These are phyloP conservation scores for Pulveroboletus sp. DNA, from an alignment of 768 basidiomycete species.

Conservation along the genomic window DNA sequence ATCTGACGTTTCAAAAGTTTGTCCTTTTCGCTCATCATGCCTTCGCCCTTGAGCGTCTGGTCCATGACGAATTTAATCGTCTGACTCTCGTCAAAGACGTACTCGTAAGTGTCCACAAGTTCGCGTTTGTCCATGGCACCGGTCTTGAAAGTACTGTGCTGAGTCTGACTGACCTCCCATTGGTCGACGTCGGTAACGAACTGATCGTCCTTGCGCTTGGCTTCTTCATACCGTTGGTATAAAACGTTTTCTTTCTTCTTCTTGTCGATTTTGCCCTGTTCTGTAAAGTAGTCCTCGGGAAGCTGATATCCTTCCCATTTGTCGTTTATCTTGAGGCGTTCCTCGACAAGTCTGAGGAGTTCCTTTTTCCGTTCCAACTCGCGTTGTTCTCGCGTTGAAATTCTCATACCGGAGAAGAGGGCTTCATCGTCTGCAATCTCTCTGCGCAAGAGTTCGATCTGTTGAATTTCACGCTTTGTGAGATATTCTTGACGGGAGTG, in stretches of 20 bases:
- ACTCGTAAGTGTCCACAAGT: conserved; percentile 86
- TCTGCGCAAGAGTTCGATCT: conserved; percentile 86
- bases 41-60: conserved; percentile 61
- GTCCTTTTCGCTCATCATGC: conserved; percentile 79
- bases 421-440: conserved; percentile 95
- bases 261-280: conserved; percentile 96
- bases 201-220: conserved; percentile 86
- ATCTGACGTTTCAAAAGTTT: conserved; percentile 83
- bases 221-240: conserved; percentile 94
- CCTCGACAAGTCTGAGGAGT: conserved; percentile 87
- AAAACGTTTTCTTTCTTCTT: conserved; percentile 92
- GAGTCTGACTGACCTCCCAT: conserved; percentile 93
- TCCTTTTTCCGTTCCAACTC: conserved; percentile 94
- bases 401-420: conserved; percentile 86
- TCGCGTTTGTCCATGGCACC: conserved; percentile 90
- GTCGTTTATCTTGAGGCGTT: conserved; percentile 91
- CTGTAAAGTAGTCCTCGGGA: conserved; percentile 97
- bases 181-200: conserved; percentile 97
- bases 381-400: conserved; percentile 76
- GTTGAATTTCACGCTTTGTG: conserved; percentile 93
- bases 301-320: conserved; percentile 95
- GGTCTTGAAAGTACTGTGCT: conserved; percentile 83
- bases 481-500: conserved; percentile 95
- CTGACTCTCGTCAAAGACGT: conserved; percentile 97
- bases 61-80: conserved; percentile 96